Conservation (phyloP, 225 moss, liverwort and hornwort species). For the Antitrichia curtipendula region DNA sequence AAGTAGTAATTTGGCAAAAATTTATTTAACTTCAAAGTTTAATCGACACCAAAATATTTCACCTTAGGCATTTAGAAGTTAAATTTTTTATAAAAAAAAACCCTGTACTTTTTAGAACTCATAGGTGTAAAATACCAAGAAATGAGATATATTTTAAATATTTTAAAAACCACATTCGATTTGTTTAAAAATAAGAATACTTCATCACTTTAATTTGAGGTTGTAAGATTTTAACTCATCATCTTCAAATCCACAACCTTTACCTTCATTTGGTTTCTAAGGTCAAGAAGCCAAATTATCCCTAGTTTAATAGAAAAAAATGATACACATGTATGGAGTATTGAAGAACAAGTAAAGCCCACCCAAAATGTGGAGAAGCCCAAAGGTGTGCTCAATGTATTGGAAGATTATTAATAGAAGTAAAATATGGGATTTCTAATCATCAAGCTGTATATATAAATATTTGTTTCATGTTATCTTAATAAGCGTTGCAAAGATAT, state of each 20-base stretch:
- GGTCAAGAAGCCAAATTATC: neutral
- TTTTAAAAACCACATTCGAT: neutral
- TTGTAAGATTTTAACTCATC: neutral
- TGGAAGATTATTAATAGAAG: neutral
- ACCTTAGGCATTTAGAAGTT: accelerated
- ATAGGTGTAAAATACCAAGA: neutral
- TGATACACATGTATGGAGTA: neutral
- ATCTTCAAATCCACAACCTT: neutral
- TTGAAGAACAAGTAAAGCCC: too few relatives aligned
- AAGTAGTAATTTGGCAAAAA: neutral
- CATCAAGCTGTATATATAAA: too few relatives aligned
- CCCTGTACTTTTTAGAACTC: neutral
- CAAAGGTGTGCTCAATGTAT: accelerated
- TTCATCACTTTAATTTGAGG: neutral
- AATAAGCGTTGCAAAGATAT: too few relatives aligned
- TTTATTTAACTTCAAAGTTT: neutral
- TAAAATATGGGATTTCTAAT: too few relatives aligned
- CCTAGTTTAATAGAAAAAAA: neutral
- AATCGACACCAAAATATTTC: too few relatives aligned
- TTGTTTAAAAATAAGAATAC: neutral
- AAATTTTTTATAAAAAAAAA: accelerated
- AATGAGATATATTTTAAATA: accelerated
- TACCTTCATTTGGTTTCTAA: neutral
- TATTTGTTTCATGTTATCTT: neutral
- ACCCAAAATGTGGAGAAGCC: too few relatives aligned